Evolutionary conservation across 2,329 filamentous ascomycete species (phyloP).

Genomic region (Orbilia javanica): DNA sequence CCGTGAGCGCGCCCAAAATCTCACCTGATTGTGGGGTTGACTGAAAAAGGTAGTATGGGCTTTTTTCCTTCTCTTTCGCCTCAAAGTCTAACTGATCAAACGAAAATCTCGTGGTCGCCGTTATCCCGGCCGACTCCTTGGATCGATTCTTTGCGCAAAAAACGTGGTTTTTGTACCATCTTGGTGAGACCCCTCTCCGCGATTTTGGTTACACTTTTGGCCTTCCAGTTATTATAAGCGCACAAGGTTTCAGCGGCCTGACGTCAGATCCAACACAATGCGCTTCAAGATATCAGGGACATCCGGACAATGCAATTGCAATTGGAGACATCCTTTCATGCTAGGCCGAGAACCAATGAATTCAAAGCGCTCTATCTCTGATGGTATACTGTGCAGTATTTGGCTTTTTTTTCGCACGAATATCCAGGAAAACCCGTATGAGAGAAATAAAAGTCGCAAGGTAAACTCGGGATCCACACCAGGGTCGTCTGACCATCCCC

Average conservation of each 20-base stretch:
- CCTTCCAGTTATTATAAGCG: constrained; percentile 22
- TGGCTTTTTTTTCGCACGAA: constrained; percentile 15
- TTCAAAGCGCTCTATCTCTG: constrained; percentile 9
- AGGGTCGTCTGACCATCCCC: constrained; percentile 54
- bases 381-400: neutral
- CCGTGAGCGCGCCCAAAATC: constrained; percentile 16
- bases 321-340: neutral
- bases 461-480: constrained; percentile 42
- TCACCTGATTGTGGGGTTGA: constrained; percentile 35
- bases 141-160: constrained; percentile 22
- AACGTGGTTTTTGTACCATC: constrained; percentile 26
- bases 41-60: neutral
- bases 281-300: neutral
- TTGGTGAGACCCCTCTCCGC: constrained; percentile 23
- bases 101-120: constrained; percentile 11
- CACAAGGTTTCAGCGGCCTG: constrained; percentile 40
- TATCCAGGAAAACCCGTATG: neutral
- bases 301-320: neutral
- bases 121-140: constrained; percentile 10
- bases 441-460: constrained; percentile 18
- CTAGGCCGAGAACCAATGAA: neutral
- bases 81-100: constrained; percentile 22
- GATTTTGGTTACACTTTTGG: constrained; percentile 23
- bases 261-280: constrained; percentile 58
- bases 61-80: constrained; percentile 19